Evolutionary conservation across 2,329 filamentous ascomycete genomes (phyloP).

Genomic region (Didymosphaeria variabile): DNA sequence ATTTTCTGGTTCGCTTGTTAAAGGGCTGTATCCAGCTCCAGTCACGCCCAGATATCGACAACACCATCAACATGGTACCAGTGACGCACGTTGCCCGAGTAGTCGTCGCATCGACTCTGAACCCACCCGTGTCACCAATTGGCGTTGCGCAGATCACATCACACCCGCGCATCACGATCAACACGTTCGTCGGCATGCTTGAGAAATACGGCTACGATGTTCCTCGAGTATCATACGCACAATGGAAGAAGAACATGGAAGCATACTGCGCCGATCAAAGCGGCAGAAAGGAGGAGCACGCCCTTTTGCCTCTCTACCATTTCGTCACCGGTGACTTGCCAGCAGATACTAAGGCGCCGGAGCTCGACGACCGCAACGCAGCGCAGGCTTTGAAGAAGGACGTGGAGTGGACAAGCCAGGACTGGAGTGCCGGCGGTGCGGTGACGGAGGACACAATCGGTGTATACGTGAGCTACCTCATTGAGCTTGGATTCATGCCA

Average conservation of each 20-base stretch:
- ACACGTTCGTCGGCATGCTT: conserved; percentile 76
- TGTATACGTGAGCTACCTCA: conserved; percentile 70
- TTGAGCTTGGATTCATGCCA: conserved; percentile 69
- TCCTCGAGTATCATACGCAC: conserved; percentile 71
- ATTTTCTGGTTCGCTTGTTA: conserved; percentile 85
- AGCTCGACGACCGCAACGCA: conserved; percentile 78
- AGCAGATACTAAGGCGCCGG: conserved; percentile 73
- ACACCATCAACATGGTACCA: conserved; percentile 89
- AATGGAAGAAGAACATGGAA: conserved; percentile 75
- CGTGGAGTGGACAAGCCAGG: conserved; percentile 65
- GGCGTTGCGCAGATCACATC: conserved; percentile 80
- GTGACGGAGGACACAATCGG: conserved; percentile 70
- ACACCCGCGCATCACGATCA: conserved; percentile 80
- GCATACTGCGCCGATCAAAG: conserved; percentile 68
- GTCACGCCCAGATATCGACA: conserved; percentile 77
- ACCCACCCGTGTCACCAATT: conserved; percentile 64
- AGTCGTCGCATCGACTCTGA: conserved; percentile 76
- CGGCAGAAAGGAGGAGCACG: conserved; percentile 72
- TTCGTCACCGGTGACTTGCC: conserved; percentile 77
- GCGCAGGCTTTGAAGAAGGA: conserved; percentile 71
- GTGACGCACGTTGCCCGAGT: conserved; percentile 85
- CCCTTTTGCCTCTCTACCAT: conserved; percentile 75
- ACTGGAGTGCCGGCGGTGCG: conserved; percentile 64
- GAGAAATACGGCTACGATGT: conserved; percentile 77
- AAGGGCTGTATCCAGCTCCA: conserved; percentile 88